Evolutionary conservation across 208 protist genomes (phyloP).

Genomic region (Acanthamoeba rhysodes): DNA sequence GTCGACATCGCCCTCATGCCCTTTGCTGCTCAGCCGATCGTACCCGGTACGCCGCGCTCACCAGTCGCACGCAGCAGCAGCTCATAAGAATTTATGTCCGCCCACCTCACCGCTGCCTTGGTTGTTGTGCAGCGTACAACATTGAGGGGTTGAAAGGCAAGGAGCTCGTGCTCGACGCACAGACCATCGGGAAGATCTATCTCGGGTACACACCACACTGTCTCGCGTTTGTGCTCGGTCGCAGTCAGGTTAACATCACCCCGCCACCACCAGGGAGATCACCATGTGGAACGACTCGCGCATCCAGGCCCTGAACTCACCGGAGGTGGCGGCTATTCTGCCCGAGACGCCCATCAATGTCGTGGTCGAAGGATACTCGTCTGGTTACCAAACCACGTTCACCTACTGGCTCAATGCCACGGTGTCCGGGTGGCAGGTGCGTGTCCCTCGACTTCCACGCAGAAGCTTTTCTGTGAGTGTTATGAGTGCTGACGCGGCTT

Average conservation of each 20-base stretch:
- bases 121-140: not conserved
- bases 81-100: too few relatives aligned
- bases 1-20: not conserved
- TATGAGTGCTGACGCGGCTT: too few relatives aligned
- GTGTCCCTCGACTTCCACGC: too few relatives aligned
- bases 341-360: not conserved
- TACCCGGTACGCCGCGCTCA: not conserved
- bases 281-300: conserved; percentile 52
- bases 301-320: not conserved
- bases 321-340: not conserved
- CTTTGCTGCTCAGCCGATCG: not conserved
- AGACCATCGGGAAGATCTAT: not conserved
- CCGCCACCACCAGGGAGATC: not conserved
- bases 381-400: not conserved
- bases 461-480: too few relatives aligned
- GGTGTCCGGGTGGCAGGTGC: not conserved
- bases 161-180: not conserved
- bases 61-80: too few relatives aligned
- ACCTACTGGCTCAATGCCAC: not conserved
- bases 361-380: not conserved
- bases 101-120: not conserved
- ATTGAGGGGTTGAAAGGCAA: not conserved
- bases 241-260: not conserved
- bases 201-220: not conserved
- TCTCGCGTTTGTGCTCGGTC: not conserved